These are phyloP conservation scores for Keqinozyma sinolaborantium DNA, from an alignment of 1,139 yeast species.

Conservation along the genomic window DNA sequence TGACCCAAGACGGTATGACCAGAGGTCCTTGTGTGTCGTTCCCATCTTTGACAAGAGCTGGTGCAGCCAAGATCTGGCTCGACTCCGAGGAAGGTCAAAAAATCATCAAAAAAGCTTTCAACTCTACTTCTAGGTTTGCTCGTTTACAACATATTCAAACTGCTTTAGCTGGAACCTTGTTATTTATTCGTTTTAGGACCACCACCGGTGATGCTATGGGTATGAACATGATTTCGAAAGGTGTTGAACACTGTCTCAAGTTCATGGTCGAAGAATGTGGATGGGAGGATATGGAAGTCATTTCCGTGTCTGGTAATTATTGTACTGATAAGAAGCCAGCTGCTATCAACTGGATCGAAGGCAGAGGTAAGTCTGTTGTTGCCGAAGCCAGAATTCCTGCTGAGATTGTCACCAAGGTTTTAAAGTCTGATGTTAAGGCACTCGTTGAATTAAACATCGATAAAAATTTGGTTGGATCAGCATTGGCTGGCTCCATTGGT, in stretches of 20 bases:
- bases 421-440: slow-evolving; percentile 90
- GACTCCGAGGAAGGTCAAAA: slow-evolving; percentile 93
- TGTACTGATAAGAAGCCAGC: slow-evolving; percentile 98
- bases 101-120: slow-evolving; percentile 81
- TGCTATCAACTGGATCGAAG: slow-evolving; percentile 98
- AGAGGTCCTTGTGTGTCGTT: slow-evolving; percentile 97
- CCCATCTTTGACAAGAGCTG: slow-evolving; percentile 79
- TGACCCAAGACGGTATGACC: slow-evolving; percentile 97
- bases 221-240: slow-evolving; percentile 99
- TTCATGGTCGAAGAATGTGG: slow-evolving; percentile 88
- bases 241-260: slow-evolving; percentile 84
- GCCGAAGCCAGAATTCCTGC: slow-evolving; percentile 95
- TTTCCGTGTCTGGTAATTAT: slow-evolving; percentile 94
- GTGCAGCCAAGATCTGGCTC: slow-evolving; percentile 92
- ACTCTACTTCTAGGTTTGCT: slow-evolving; percentile 96
- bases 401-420: slow-evolving; percentile 71
- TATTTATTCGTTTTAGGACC: slow-evolving; percentile 89
- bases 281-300: slow-evolving; percentile 88
- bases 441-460: slow-evolving; percentile 83
- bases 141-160: slow-evolving; percentile 87
- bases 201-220: slow-evolving; percentile 99
- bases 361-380: slow-evolving; percentile 96
- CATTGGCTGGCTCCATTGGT: slow-evolving; percentile 98
- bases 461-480: slow-evolving; percentile 92
- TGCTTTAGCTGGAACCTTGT: slow-evolving; percentile 90